Evolutionary conservation across 108 stramenopile species (phyloP).

Genomic region (Schizochytrium sp.): DNA sequence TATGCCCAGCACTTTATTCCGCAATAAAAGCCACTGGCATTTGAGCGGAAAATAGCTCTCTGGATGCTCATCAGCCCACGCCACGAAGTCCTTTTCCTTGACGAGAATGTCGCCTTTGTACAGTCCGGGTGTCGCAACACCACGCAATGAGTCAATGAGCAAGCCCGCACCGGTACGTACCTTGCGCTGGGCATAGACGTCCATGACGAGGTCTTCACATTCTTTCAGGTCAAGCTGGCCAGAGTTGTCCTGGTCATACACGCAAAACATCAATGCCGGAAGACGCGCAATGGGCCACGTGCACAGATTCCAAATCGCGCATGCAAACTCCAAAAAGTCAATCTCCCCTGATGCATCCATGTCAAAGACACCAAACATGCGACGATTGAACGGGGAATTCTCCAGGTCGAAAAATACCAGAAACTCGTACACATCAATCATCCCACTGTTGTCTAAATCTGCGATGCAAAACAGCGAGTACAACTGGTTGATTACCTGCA

Average conservation of each 20-base stretch:
- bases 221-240: neutral
- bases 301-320: conserved; percentile 11
- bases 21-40: neutral
- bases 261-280: neutral
- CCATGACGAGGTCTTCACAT: neutral
- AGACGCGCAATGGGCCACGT: neutral
- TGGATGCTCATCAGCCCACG: neutral
- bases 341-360: neutral
- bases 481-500: neutral
- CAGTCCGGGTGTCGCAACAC: neutral
- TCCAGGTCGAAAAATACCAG: neutral
- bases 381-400: neutral
- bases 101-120: neutral
- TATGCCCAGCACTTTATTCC: neutral
- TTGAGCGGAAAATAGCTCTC: neutral
- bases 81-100: neutral
- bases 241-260: neutral
- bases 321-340: neutral
- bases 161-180: neutral
- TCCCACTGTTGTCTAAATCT: neutral
- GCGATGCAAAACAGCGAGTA: neutral
- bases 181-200: neutral
- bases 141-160: neutral
- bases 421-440: neutral
- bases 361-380: neutral